Conservation (phyloP, 2,329 filamentous ascomycete species). For the Xylaria sp. region DNA sequence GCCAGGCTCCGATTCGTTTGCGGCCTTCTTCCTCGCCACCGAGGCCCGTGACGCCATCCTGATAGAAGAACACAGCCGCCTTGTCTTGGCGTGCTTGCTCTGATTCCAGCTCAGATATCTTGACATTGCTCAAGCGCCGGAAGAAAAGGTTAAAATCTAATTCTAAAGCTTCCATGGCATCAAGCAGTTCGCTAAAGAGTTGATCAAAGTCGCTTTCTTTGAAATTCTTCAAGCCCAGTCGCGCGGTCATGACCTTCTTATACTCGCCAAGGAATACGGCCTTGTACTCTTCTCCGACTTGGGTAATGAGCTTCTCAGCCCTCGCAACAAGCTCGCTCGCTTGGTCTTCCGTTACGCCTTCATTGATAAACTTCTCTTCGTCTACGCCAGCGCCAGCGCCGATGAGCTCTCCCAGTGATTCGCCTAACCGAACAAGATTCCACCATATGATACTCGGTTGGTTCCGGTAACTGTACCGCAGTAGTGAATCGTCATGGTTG, state of each 20-base stretch:
- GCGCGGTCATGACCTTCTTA: constrained; percentile 81
- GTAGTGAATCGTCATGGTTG: constrained; percentile 91
- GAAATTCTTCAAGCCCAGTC: constrained; percentile 78
- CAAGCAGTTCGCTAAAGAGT: constrained; percentile 84
- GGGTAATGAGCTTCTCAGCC: constrained; percentile 85
- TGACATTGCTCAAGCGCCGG: constrained; percentile 76
- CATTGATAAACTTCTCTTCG: constrained; percentile 73
- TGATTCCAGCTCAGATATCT: constrained; percentile 70
- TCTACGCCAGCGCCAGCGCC: constrained; percentile 81
- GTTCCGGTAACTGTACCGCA: constrained; percentile 92
- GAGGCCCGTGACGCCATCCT: constrained; percentile 71
- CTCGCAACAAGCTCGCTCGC: constrained; percentile 77
- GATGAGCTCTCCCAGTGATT: constrained; percentile 87
- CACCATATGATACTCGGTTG: constrained; percentile 98
- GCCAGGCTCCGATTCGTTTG: constrained; percentile 78
- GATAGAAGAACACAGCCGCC: constrained; percentile 82
- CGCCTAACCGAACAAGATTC: constrained; percentile 93
- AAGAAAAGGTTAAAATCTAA: constrained; percentile 97
- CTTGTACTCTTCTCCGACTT: constrained; percentile 87
- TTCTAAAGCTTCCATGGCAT: constrained; percentile 82
- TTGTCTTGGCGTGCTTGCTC: constrained; percentile 71
- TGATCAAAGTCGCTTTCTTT: constrained; percentile 81
- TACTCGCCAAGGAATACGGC: constrained; percentile 90
- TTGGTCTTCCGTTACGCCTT: constrained; percentile 77
- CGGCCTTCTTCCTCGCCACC: constrained; percentile 73